Evolutionary conservation across 139 green algal genomes (phyloP).

Genomic region (Closterium sp.): DNA sequence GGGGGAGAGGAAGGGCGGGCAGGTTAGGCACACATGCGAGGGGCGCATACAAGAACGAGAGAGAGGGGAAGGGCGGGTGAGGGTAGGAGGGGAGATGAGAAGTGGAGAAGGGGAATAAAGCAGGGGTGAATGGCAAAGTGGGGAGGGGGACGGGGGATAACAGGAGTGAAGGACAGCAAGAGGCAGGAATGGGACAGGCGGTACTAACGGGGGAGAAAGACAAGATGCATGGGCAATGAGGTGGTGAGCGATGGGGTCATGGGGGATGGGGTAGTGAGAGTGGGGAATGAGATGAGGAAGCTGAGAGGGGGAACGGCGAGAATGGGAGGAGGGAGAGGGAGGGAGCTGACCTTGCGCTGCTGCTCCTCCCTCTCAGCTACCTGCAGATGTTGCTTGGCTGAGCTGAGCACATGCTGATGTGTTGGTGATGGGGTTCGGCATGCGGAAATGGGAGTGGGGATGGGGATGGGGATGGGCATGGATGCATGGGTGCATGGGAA

Average conservation of each 20-base stretch:
- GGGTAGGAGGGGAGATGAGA: too few species aligned
- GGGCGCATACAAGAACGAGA: background rate
- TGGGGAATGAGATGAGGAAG: too few species aligned
- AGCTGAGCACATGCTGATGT: background rate
- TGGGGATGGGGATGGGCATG: too few species aligned
- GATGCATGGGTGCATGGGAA: too few species aligned
- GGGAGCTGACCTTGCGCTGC: slow-evolving; percentile 22
- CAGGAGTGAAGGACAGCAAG: too few species aligned
- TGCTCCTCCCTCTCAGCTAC: slow-evolving; percentile 33
- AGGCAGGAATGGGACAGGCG: background rate
- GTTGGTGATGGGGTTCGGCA: background rate
- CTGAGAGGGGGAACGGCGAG: background rate
- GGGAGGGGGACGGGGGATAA: too few species aligned
- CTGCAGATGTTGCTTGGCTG: slow-evolving; percentile 23
- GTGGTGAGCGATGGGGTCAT: too few species aligned
- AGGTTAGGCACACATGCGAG: too few species aligned
- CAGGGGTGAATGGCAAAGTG: background rate
- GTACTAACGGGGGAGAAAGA: background rate
- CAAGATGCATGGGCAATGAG: too few species aligned
- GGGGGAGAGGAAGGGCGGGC: background rate
- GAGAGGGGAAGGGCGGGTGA: background rate
- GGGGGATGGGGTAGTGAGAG: too few species aligned
- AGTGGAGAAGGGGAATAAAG: background rate
- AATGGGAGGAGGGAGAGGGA: background rate
- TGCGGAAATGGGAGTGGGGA: too few species aligned